These are phyloP conservation scores for Myrica gale DNA, from an alignment of 306 rosid genomes.

Conservation along the genomic window DNA sequence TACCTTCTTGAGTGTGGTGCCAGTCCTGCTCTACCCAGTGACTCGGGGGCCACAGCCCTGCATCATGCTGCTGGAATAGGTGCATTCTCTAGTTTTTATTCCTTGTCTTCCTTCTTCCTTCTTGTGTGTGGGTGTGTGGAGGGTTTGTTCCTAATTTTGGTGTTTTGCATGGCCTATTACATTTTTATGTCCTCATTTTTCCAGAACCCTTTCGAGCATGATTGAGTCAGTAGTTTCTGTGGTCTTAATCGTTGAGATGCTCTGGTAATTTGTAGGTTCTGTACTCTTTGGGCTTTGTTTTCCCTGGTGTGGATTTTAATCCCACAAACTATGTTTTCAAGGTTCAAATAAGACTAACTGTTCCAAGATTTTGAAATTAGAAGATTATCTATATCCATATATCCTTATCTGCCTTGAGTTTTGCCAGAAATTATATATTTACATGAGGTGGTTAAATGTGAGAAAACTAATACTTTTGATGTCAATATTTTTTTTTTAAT, in stretches of 20 bases:
- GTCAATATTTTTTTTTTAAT: not conserved
- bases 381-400: not conserved
- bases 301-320: not conserved
- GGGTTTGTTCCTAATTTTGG: not conserved
- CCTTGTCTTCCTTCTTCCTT: not conserved
- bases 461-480: not conserved
- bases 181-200: not conserved
- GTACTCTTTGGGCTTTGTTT: not conserved
- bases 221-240: not conserved
- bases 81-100: slow-evolving; percentile 5
- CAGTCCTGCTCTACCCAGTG: slow-evolving; percentile 61
- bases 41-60: slow-evolving; percentile 79
- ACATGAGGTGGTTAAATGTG: not conserved
- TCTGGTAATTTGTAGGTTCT: not conserved
- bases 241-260: not conserved
- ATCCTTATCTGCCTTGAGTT: not conserved
- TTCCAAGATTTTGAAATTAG: not conserved
- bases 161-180: not conserved
- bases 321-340: not conserved
- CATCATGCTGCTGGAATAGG: slow-evolving; percentile 95
- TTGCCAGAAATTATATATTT: slow-evolving; percentile 1
- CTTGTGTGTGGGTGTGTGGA: not conserved
- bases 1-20: slow-evolving; percentile 69
- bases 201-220: not conserved
- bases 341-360: not conserved